Conservation (phyloP, 257 asterid genomes). For the Nicotiana otophora region DNA sequence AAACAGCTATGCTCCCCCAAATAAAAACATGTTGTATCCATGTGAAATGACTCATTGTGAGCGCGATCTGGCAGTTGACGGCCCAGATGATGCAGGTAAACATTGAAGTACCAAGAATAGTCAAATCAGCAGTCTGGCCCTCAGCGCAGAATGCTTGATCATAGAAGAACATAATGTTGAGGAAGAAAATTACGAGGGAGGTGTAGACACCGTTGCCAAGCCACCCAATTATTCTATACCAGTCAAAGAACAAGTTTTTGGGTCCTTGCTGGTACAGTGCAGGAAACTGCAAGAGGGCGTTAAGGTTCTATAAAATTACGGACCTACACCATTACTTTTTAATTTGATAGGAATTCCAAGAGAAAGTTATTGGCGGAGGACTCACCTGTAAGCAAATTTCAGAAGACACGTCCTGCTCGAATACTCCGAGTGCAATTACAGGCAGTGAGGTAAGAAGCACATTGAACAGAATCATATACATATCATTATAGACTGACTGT, state of each 20-base stretch:
- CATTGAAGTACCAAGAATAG: constrained; percentile 84
- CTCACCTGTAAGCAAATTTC: constrained; percentile 96
- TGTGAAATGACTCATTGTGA: constrained; percentile 93
- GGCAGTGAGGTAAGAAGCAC: constrained; percentile 95
- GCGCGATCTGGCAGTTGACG: constrained; percentile 80
- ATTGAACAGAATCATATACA: constrained; percentile 91
- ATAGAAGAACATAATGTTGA: constrained; percentile 57
- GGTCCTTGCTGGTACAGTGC: constrained; percentile 99
- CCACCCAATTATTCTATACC: constrained; percentile 91
- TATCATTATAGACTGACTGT: constrained; percentile 83
- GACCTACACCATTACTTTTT: neutral
- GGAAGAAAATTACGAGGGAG: constrained; percentile 71
- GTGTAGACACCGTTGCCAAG: constrained; percentile 87
- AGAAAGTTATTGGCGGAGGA: neutral
- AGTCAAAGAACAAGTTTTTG: constrained; percentile 75
- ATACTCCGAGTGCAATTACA: constrained; percentile 92
- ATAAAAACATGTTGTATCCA: constrained; percentile 83
- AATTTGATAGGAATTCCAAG: neutral
- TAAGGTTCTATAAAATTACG: neutral
- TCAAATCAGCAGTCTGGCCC: constrained; percentile 86
- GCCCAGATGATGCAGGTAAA: constrained; percentile 91
- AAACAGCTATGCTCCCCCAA: constrained; percentile 61
- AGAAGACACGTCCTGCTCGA: constrained; percentile 94
- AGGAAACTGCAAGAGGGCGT: constrained; percentile 61
- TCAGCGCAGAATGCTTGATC: constrained; percentile 75